Conservation (phyloP, 2,329 filamentous ascomycete genomes). For the Pezicula radicicola region DNA sequence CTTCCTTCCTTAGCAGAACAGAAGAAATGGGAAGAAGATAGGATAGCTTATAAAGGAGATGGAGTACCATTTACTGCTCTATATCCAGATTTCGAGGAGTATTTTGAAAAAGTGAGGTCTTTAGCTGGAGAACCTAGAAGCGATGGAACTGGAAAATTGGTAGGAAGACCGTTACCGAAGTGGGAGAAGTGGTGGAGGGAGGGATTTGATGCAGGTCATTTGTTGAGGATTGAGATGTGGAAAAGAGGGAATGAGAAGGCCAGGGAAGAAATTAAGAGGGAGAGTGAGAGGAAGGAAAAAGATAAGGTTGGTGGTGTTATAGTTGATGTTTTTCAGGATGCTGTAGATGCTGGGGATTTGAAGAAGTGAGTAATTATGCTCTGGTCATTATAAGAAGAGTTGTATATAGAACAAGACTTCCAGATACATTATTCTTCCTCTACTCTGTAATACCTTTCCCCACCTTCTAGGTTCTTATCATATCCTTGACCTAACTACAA, state of each 20-base stretch:
- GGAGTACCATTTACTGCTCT: constrained; percentile 53
- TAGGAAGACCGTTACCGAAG: constrained; percentile 35
- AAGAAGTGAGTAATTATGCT: neutral
- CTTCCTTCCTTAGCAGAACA: constrained; percentile 49
- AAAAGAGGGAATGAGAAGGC: constrained; percentile 43
- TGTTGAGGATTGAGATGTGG: constrained; percentile 58
- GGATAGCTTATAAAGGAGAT: constrained; percentile 52
- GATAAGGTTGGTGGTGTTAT: neutral
- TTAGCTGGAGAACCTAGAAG: constrained; percentile 43
- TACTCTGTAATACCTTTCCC: too few species aligned
- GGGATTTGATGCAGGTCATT: constrained; percentile 51
- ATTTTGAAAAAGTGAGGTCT: constrained; percentile 54
- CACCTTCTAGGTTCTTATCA: too few species aligned
- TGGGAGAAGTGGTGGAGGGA: constrained; percentile 45
- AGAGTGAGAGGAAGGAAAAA: neutral
- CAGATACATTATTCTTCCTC: too few species aligned
- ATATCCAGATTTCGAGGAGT: constrained; percentile 60
- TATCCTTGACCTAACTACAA: too few species aligned
- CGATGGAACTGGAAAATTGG: constrained; percentile 33
- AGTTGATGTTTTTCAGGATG: neutral
- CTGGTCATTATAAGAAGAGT: too few species aligned
- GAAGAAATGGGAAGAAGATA: constrained; percentile 52
- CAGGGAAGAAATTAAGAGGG: constrained; percentile 12
- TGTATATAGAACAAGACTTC: too few species aligned
- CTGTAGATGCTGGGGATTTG: neutral